Conservation (phyloP, 1,284 basidiomycete genomes). For the Dichomitus squalens region DNA sequence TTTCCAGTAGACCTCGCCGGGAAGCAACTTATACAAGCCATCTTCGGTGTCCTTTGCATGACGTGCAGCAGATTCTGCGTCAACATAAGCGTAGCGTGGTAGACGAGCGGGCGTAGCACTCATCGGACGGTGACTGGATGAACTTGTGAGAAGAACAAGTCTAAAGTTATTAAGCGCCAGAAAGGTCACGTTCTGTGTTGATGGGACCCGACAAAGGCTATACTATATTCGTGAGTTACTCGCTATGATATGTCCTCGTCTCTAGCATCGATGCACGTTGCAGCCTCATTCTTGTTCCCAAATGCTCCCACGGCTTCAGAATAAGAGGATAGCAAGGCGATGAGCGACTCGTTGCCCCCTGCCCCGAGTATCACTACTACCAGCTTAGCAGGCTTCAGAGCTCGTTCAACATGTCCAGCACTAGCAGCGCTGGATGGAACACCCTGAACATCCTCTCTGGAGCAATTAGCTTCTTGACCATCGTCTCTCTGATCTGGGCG, state of each 20-base stretch:
- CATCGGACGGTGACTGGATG: background rate
- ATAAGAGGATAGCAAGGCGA: too few species aligned
- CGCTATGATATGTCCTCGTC: background rate
- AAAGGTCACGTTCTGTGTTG: too few species aligned
- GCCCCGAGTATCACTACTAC: too few species aligned
- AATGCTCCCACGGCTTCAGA: too few species aligned
- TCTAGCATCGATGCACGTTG: background rate
- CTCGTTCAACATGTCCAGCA: too few species aligned
- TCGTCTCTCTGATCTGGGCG: background rate
- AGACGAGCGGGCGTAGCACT: background rate
- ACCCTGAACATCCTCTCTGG: too few species aligned
- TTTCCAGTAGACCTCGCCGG: background rate
- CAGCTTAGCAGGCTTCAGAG: too few species aligned
- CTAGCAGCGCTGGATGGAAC: too few species aligned
- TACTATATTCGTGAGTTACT: too few species aligned
- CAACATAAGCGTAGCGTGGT: constrained; percentile 1
- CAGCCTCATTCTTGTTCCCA: too few species aligned
- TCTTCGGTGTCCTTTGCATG: background rate
- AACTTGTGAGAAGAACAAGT: background rate
- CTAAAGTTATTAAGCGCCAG: background rate
- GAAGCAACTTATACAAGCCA: background rate
- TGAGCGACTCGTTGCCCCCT: too few species aligned
- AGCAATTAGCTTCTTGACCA: background rate
- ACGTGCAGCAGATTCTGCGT: background rate
- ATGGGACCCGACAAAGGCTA: too few species aligned